Evolutionary conservation across 2,329 filamentous ascomycete species (phyloP), one percentile per base, ranked within the genome.

Genomic region (Colletotrichum lupini): DNA sequence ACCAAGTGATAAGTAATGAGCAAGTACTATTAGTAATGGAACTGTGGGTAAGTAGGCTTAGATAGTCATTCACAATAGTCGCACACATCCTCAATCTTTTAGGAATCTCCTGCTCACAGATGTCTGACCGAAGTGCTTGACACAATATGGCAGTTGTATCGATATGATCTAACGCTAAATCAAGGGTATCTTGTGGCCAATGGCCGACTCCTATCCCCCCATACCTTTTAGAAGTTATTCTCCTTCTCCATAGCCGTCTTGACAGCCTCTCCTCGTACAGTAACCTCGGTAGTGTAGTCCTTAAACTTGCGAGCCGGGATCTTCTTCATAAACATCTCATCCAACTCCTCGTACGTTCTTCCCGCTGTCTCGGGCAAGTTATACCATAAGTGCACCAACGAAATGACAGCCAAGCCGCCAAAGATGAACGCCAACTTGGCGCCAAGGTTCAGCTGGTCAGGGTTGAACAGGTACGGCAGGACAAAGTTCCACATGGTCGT

Each of bases 371-470:
- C 80, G 7, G 86, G 86, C 81, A 83, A 78, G 66, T 75, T 80
- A 67, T 80, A 79, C 76, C 78, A 79, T 19, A 84, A 49, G 73
- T 79, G 83, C n/a, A 81, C 74, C 11, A 80, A 73, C 28, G 75
- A 80, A 9, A 82, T 55, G 3, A 82, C 71, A 9, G 78, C 76
- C 19, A 83, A 68, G 0, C 76, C 81, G 5, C 82, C 82, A 75
- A 85, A 85, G 3, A 86, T 76, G 53, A 86, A 86, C 0, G 79
- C 79, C 0, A 83, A 82, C 76, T 85, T 85, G 1, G 81, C 83
- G 3, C 80, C 79, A 2, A 84, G 75, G 65, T 84, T 81, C 7
- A 71, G 69, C 67, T 76, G 68, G 24, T 77, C 76, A 1, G 75
- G 76, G 57, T 77, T 77, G 68, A 77, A 76, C n/a, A 77, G 72